Evolutionary conservation across 148 eudicot species (phyloP), one percentile per base, ranked within the genome.

Genomic region (Pouteria glomerata): DNA sequence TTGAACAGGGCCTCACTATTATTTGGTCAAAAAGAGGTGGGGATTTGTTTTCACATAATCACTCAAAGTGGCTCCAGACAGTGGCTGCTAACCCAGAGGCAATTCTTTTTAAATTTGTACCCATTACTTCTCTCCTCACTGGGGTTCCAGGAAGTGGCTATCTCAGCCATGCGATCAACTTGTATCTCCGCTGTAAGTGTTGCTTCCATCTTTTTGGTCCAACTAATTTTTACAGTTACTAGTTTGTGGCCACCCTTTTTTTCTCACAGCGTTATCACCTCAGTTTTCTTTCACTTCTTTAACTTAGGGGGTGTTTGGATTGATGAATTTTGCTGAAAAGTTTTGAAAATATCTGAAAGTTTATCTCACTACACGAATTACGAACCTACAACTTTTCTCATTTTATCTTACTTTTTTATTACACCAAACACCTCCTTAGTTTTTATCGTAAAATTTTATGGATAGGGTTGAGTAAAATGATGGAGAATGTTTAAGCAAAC

Each of bases 71-170:
- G 98, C 93, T 94, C 35, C 98, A 94, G 83, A 91, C 96, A 45
- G 89, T 94, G 64, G 80, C 96, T 19, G 83, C 85, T 59, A 87
- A 88, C 52, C 98, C 98, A 29, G 98, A 94, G 71, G 96, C 97
- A 29, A 82, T 94, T 73, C 89, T 81, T 44, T 85, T 94, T 74
- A 91, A 89, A 77, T 89, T 94, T 81, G 96, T 94, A 73, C 98
- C 98, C 0, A 94, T 94, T 70, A 91, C 98, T 65, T 94, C 98
- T 79, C 93, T 94, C 68, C 93, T 94, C 58, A 77, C 82, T 39
- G 98, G 98, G 55, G 82, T 94, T 68, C 93, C 93, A 41, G 98
- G 98, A 67, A 94, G 96, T 61, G 98, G 98, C 68, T 94, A 91
- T 80, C 88, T 94, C 29, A 94, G 98, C 74, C 98, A 94, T 71